Base-by-base conservation (phyloP, 192 early-diverging fungal species). In the Mortierella claussenii region DNA sequence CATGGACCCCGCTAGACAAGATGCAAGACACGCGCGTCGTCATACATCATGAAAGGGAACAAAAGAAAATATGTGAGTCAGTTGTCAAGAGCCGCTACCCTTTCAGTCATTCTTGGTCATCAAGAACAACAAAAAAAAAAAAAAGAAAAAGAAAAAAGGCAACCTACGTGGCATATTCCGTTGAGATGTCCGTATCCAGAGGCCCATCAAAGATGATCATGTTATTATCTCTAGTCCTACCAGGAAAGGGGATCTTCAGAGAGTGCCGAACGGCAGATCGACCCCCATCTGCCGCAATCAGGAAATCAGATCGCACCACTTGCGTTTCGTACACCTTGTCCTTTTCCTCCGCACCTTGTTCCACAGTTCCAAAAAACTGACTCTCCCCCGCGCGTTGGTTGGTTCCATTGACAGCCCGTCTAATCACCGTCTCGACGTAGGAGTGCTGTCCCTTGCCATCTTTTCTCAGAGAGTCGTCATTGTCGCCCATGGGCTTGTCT, bases 251-350 rank as follows among this genome's bases (percentile, higher is more conserved):
- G 8, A 75, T 59, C 30, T 56, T 65, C n/a, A 75, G 36, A 12
- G 40, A 46, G 33, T 65, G 55, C 32, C 71, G 45, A 5, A 75
- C 71, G 17, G 58, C 37, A 27, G 62, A 65, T 12, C 48, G 30
- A 8, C 62, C 71, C 10, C 71, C 71, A 37, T 75, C 71, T 21
- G 71, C 31, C 12, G 55, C 71, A 33, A 75, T 66, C 12, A 75
- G 37, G 33, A 65, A 75, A 18, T 75, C 53, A n/a, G 65, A 67
- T n/a, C 42, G 17, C 7, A 67, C 65, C 1, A 50, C 46, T 21
- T 67, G 17, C 3, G 27, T 7, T 17, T 67, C 65, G 18, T 67
- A 67, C 12, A 57, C 23, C 32, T 57, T 57, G 12, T 32, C 65
- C 6, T 32, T 12, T 2, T 57, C 32, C 12, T 67, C 65, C 1